Evolutionary conservation across 2,329 filamentous ascomycete species (phyloP), one percentile per base, ranked within the genome.

Genomic region (Capronia epimyces): DNA sequence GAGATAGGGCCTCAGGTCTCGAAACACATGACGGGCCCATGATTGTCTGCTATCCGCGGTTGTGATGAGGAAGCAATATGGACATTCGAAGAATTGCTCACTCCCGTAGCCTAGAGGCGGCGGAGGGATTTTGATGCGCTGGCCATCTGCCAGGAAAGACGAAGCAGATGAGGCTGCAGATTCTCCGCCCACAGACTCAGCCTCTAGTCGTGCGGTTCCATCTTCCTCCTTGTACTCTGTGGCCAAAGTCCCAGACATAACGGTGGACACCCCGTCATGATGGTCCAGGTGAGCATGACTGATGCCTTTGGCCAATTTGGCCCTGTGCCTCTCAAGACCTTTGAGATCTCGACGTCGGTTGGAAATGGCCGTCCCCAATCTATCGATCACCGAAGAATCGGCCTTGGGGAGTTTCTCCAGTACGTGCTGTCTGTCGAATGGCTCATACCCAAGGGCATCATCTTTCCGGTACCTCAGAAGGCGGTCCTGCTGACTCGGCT

Each of bases 1-100:
- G 0, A 64, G 52, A 24, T 73, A 74, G 0, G 70, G 71, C 8
- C 65, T 61, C 1, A 74, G 52, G 27, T 74, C 71, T 2, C 50
- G 47, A 36, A 68, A 69, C 0, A 74, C 57, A 43, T 74, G 71
- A 3, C 61, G 68, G 52, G 62, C 65, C 70, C 70, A 73, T 0
- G 64, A 54, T 1, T 18, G n/a, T 10, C 42, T 56, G 7, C 53
- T 56, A 3, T 29, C 57, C 0, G 66, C 56, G 1, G 53, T 64
- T 2, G 72, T 62, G 3, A 71, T 62, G 34, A 63, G 63, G 24
- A 63, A 71, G 43, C 71, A 74, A 7, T 70, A 71, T 0, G 68
- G 70, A 29, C 71, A 73, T 50, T 71, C 64, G 32, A 72, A 71
- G 0, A 63, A 60, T 5, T 43, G 50, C 0, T 63, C 62, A 8